These are phyloP conservation scores for Colletotrichum tabaci DNA, from an alignment of 2,329 filamentous ascomycete genomes.

Conservation along the genomic window DNA sequence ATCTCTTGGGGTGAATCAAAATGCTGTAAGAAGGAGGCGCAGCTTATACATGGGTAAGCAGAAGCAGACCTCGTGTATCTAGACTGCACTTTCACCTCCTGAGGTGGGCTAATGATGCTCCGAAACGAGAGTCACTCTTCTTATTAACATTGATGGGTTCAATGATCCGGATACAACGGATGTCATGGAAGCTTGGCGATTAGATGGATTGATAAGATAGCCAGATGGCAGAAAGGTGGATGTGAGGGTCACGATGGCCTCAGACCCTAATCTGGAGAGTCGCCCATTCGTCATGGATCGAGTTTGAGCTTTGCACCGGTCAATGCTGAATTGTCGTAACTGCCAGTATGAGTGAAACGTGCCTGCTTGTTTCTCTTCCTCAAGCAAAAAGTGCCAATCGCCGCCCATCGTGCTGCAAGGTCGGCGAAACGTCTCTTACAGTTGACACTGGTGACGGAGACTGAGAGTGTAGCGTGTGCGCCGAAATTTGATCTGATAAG, in stretches of 20 bases:
- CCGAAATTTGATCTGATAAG: conserved; percentile 38
- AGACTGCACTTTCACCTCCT: too few species aligned
- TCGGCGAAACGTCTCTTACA: background rate
- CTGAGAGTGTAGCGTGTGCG: background rate
- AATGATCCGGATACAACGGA: too few species aligned
- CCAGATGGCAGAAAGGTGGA: background rate
- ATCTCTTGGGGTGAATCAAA: too few species aligned
- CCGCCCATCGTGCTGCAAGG: background rate
- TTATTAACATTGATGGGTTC: too few species aligned
- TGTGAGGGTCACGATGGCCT: background rate
- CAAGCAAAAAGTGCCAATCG: background rate
- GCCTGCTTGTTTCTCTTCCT: background rate
- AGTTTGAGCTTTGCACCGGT: background rate
- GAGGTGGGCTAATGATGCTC: too few species aligned
- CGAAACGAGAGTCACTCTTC: too few species aligned
- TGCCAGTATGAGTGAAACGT: too few species aligned
- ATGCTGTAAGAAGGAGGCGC: too few species aligned
- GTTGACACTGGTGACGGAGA: background rate
- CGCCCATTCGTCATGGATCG: background rate
- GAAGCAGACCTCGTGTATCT: too few species aligned
- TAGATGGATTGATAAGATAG: conserved; percentile 14
- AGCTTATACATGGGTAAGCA: too few species aligned
- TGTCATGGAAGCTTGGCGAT: background rate
- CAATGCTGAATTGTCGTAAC: background rate
- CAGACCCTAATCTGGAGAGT: background rate